Evolutionary conservation across 108 stramenopile species (phyloP), one percentile per base, ranked within the genome.

Genomic region (Stephanodiscus minutulus): DNA sequence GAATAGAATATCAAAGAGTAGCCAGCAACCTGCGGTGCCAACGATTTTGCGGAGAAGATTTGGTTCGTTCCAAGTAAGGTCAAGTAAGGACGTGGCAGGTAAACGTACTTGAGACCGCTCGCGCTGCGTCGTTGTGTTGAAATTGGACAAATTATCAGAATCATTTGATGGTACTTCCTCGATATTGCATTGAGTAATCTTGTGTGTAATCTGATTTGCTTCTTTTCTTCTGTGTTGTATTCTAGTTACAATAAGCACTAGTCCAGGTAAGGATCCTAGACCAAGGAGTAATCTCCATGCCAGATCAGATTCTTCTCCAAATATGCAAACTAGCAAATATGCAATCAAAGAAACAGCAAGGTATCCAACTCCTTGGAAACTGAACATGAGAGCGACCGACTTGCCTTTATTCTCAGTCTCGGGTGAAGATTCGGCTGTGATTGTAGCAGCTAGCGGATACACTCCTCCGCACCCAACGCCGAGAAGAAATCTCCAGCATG

Each of bases 381-480:
- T 82, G 73, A 94, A 94, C 49, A 88, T 94, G 36, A 85, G 58
- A 6, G 89, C 93, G 0, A 94, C 84, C 7, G 88, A 76, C 39
- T 82, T 78, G 44, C 83, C 70, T 25, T 64, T 55, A 22, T 66
- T 57, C n/a, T 71, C 22, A 12, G 70, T 61, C 5, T 56, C 47
- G 39, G 60, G 35, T 37, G 74, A 66, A 0, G 77, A 74, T 66
- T 94, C 93, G 10, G 90, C 89, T 70, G 88, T 90, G 1, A 96
- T 60, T 0, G 84, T 87, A 13, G 94, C 94, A n/a, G 94, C 91
- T 56, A 96, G 68, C 0, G 94, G 94, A 74, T 93, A 96, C 0
- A 95, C 91, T 9, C 90, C 91, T 22, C 94, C 94, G 37, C 88
- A 87, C 9, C 94, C 94, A 44, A 96, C 66, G 8, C 91, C 94